These are phyloP conservation scores for Albophoma yamanashiensis DNA, from an alignment of 2,329 filamentous ascomycete genomes.

Conservation along the genomic window DNA sequence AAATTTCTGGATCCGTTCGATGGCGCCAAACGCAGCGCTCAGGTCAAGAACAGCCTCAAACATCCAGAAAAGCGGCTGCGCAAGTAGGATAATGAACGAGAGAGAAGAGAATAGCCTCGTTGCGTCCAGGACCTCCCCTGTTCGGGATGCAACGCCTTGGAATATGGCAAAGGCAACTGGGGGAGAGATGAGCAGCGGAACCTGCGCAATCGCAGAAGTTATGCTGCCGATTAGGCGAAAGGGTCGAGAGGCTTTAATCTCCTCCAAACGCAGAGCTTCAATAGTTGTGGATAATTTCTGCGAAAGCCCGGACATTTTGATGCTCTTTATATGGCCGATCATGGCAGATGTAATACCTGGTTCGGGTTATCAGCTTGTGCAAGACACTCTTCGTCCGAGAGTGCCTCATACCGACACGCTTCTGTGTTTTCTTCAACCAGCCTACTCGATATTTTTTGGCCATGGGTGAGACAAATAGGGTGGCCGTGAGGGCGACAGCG, in stretches of 20 bases:
- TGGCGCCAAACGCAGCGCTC: constrained; percentile 25
- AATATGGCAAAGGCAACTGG: neutral
- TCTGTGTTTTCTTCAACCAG: neutral
- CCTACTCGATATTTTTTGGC: neutral
- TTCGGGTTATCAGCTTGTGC: neutral
- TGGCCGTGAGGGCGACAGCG: neutral
- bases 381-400: neutral
- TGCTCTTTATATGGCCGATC: neutral
- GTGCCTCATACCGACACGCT: neutral
- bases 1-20: constrained; percentile 28
- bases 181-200: neutral
- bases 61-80: constrained; percentile 21
- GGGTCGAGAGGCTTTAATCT: neutral
- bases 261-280: neutral
- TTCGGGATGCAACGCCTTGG: neutral
- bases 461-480: neutral
- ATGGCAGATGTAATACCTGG: neutral
- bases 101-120: constrained; percentile 18
- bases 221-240: neutral
- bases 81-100: neutral
- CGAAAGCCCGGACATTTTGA: neutral
- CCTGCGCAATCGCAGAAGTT: neutral
- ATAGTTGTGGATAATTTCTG: neutral
- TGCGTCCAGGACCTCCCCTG: neutral
- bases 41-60: constrained; percentile 26